Conservation (phyloP, 225 moss, liverwort and hornwort species). For the Sphagnum contortum region DNA sequence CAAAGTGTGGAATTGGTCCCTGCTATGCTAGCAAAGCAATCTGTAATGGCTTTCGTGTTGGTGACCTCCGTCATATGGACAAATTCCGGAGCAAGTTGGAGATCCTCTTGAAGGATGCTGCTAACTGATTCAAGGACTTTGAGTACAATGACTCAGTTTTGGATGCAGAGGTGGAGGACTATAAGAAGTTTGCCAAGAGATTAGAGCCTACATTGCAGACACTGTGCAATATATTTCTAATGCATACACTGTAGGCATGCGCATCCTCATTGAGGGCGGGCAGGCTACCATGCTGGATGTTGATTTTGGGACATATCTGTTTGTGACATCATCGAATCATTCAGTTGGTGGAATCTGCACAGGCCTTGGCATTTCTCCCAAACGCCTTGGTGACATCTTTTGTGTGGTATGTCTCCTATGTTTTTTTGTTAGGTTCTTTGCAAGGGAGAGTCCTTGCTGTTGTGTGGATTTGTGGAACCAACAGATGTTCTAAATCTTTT, state of each 20-base stretch:
- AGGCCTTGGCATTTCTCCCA: conserved; percentile 88
- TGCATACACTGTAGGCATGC: conserved; percentile 63
- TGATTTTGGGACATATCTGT: conserved; percentile 97
- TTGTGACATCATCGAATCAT: conserved; percentile 91
- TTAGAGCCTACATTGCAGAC: conserved; percentile 69
- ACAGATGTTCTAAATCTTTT: too few relatives aligned
- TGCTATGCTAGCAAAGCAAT: conserved; percentile 94
- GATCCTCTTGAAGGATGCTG: conserved; percentile 68
- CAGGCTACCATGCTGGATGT: conserved; percentile 98
- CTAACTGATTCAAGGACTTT: conserved; percentile 62
- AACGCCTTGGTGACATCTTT: conserved; percentile 82
- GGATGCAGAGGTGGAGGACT: conserved; percentile 77
- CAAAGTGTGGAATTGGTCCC: conserved; percentile 93
- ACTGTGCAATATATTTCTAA: conserved; percentile 75
- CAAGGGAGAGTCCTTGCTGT: too few relatives aligned
- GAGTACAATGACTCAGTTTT: conserved; percentile 45
- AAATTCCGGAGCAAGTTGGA: conserved; percentile 75
- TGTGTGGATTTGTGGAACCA: too few relatives aligned
- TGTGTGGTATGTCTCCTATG: conserved; percentile 62
- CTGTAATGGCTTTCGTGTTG: conserved; percentile 84
- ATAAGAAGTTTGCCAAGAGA: conserved; percentile 54
- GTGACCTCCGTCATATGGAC: conserved; percentile 69
- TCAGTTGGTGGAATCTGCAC: conserved; percentile 96
- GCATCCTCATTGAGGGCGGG: conserved; percentile 88
- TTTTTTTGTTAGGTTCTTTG: too few relatives aligned